Percentiles rank a stretch among this genome's conserved stretches.
Evolutionary conservation across 768 basidiomycete genomes (phyloP).

Genomic region (Russula lepida): DNA sequence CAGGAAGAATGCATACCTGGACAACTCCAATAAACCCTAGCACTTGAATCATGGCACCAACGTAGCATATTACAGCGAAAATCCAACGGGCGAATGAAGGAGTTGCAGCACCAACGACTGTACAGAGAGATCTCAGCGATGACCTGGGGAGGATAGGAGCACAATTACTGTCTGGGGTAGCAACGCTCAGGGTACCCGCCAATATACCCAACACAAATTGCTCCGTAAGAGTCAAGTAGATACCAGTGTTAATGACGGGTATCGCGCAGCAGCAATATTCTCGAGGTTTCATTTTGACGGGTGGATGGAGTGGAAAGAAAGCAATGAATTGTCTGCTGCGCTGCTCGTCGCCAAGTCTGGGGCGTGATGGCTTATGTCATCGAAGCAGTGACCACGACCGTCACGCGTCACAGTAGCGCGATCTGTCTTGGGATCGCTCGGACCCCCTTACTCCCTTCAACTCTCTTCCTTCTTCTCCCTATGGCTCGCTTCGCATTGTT

Average conservation of each 20-base stretch:
- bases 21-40: slow-evolving; percentile 83
- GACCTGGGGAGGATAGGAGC: background rate
- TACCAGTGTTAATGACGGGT: slow-evolving; percentile 83
- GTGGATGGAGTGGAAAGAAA: background rate
- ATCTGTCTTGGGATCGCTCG: background rate
- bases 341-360: background rate
- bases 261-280: slow-evolving; percentile 93
- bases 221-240: slow-evolving; percentile 71
- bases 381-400: background rate
- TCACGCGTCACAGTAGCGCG: background rate
- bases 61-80: slow-evolving; percentile 67
- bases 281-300: slow-evolving; percentile 53
- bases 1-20: slow-evolving; percentile 39
- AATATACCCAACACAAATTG: slow-evolving; percentile 62
- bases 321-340: background rate
- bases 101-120: slow-evolving; percentile 82
- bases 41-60: slow-evolving; percentile 67
- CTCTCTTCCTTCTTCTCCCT: background rate
- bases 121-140: background rate
- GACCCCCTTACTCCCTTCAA: background rate
- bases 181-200: slow-evolving; percentile 65
- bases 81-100: slow-evolving; percentile 69
- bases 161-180: slow-evolving; percentile 68
- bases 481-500: slow-evolving; percentile 27
- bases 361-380: background rate